phyloP scores from a whole-genome alignment of 805 yeast species.

The Starmerella bombicola region DNA sequence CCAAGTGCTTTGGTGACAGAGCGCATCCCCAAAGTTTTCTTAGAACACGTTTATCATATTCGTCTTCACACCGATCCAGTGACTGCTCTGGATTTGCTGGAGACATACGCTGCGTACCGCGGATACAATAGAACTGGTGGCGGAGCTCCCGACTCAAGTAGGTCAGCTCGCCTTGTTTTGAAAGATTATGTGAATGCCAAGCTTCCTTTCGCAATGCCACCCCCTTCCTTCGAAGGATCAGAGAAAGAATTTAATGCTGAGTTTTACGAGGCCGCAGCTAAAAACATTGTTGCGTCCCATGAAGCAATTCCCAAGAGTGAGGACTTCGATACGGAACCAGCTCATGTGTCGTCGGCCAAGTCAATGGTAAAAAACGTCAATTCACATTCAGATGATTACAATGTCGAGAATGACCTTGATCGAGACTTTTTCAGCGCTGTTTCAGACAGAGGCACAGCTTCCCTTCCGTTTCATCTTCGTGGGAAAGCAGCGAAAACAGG shows the following conservation, averaged over 20 bases:
- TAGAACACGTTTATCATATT: slow-evolving; percentile 91
- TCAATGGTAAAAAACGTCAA: slow-evolving; percentile 22
- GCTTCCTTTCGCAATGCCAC: slow-evolving; percentile 72
- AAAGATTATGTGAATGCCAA: slow-evolving; percentile 94
- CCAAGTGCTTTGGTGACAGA: slow-evolving; percentile 77
- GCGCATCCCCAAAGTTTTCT: slow-evolving; percentile 73
- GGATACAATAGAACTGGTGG: slow-evolving; percentile 90
- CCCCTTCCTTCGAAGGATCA: slow-evolving; percentile 53
- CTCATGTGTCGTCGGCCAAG: not conserved
- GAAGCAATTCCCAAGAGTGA: not conserved
- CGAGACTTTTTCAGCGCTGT: slow-evolving; percentile 70
- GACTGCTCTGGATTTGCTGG: slow-evolving; percentile 75
- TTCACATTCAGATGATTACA: slow-evolving; percentile 8
- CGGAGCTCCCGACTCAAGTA: slow-evolving; percentile 90
- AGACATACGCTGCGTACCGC: slow-evolving; percentile 89
- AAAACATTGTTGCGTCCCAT: not conserved
- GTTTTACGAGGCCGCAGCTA: not conserved
- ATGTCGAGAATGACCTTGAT: slow-evolving; percentile 74
- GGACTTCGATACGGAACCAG: not conserved
- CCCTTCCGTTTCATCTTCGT: slow-evolving; percentile 59
- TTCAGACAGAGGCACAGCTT: slow-evolving; percentile 47
- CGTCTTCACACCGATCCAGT: slow-evolving; percentile 60
- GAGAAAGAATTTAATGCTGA: slow-evolving; percentile 51
- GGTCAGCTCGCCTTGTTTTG: slow-evolving; percentile 83
- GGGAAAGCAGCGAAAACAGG: slow-evolving; percentile 16